Evolutionary conservation across 2,329 filamentous ascomycete species (phyloP).

Genomic region (Trichoderma atrobrunneum): DNA sequence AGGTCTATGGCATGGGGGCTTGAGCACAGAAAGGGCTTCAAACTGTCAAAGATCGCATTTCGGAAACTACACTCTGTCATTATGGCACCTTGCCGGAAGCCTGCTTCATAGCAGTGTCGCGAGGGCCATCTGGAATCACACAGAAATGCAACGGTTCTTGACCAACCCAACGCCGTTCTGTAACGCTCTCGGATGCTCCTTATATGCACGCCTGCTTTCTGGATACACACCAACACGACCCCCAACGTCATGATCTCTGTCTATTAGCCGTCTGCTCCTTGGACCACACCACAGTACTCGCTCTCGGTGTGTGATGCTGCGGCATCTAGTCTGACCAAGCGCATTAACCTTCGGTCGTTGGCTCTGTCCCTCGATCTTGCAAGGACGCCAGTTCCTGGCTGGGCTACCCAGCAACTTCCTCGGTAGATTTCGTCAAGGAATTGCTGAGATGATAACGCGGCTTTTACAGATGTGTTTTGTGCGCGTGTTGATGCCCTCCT

Average conservation of each 20-base stretch:
- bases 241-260: constrained; percentile 19
- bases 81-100: constrained; percentile 46
- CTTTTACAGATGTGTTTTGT: constrained; percentile 98
- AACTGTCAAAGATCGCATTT: constrained; percentile 46
- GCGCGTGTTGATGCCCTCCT: constrained; percentile 69
- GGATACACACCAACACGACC: neutral
- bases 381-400: constrained; percentile 49
- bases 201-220: constrained; percentile 11
- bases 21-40: constrained; percentile 48
- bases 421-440: constrained; percentile 39
- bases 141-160: constrained; percentile 40
- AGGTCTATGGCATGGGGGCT: constrained; percentile 34
- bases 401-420: constrained; percentile 43
- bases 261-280: constrained; percentile 35
- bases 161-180: constrained; percentile 39
- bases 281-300: constrained; percentile 41
- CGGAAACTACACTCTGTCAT: constrained; percentile 26
- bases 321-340: constrained; percentile 52
- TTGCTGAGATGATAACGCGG: constrained; percentile 62
- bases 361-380: constrained; percentile 39
- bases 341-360: constrained; percentile 53
- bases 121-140: constrained; percentile 43
- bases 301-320: constrained; percentile 45
- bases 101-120: constrained; percentile 32
- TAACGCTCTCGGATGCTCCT: constrained; percentile 45